phyloP scores from a whole-genome alignment of 2,329 filamentous ascomycete species.

The Thermochaetoides dissita region DNA sequence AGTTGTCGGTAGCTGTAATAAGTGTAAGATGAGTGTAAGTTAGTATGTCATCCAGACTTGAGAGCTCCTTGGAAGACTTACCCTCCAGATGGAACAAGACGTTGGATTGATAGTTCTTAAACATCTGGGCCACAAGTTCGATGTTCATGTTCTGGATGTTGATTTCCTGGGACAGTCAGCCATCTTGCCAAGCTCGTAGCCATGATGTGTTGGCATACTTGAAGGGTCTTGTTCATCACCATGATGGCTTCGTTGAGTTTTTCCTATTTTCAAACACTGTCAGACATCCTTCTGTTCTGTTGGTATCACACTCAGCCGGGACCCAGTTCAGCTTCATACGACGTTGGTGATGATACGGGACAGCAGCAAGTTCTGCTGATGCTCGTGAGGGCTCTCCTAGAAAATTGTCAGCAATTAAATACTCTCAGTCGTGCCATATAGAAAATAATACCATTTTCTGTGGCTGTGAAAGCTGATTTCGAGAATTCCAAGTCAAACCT shows the following conservation, averaged over 20 bases:
- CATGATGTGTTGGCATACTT: conserved; percentile 37
- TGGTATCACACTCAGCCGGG: neutral
- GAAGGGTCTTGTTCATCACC: conserved; percentile 82
- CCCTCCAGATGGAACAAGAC: conserved; percentile 95
- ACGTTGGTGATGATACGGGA: conserved; percentile 96
- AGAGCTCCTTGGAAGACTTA: conserved; percentile 23
- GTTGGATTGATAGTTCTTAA: conserved; percentile 98
- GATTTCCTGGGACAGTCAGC: conserved; percentile 54
- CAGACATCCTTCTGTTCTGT: no score
- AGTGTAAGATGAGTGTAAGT: neutral
- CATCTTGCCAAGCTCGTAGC: no score
- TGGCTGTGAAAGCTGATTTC: neutral
- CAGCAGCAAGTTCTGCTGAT: conserved; percentile 86
- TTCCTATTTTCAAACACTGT: conserved; percentile 43
- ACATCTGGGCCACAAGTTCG: conserved; percentile 96
- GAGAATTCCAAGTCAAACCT: no score
- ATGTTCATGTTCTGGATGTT: conserved; percentile 99
- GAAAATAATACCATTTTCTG: neutral
- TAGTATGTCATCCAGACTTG: neutral
- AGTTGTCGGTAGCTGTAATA: conserved; percentile 60
- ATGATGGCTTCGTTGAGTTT: conserved; percentile 92
- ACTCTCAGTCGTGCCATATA: neutral
- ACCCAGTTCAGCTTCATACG: conserved; percentile 38
- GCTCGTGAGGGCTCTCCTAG: conserved; percentile 89
- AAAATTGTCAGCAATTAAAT: neutral